Evolutionary conservation across 2,329 filamentous ascomycete genomes (phyloP).

Genomic region (Aotearoamyces nothofagi): DNA sequence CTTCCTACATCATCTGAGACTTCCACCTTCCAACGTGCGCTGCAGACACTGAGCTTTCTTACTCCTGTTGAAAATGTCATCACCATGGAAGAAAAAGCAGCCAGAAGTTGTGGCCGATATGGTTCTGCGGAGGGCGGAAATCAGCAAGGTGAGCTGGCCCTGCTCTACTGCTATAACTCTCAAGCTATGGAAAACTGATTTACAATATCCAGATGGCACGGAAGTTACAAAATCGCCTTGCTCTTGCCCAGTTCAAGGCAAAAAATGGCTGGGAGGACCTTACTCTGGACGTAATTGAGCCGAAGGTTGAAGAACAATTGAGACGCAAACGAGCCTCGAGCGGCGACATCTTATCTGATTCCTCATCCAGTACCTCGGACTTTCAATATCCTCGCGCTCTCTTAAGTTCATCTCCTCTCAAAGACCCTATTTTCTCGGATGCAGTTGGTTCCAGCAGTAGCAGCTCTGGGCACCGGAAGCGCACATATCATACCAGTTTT

Average conservation of each 20-base stretch:
- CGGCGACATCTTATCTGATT: slow-evolving; percentile 71
- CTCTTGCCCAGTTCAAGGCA: slow-evolving; percentile 92
- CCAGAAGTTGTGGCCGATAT: slow-evolving; percentile 50
- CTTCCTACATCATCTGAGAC: too few species aligned
- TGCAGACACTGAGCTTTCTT: neutral
- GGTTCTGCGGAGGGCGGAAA: slow-evolving; percentile 58
- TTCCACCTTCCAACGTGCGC: too few species aligned
- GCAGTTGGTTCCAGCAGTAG: slow-evolving; percentile 57
- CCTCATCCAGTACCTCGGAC: slow-evolving; percentile 66
- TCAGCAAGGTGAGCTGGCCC: slow-evolving; percentile 49
- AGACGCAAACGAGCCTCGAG: slow-evolving; percentile 52
- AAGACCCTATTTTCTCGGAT: slow-evolving; percentile 72
- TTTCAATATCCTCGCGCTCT: slow-evolving; percentile 46
- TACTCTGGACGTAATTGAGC: slow-evolving; percentile 73
- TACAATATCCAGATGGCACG: slow-evolving; percentile 62
- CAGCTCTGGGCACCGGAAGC: slow-evolving; percentile 49
- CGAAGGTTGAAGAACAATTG: slow-evolving; percentile 66
- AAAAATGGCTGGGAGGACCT: slow-evolving; percentile 91
- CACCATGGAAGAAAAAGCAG: slow-evolving; percentile 42
- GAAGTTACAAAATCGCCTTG: slow-evolving; percentile 82
- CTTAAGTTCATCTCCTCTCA: slow-evolving; percentile 75
- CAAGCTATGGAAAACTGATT: slow-evolving; percentile 6
- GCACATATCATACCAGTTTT: slow-evolving; percentile 44
- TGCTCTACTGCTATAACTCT: slow-evolving; percentile 3
- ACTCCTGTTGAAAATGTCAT: slow-evolving; percentile 37